Evolutionary conservation across 192 early-diverging fungal species (phyloP), one percentile per base, ranked within the genome.

Genomic region (Coemansia sp.): DNA sequence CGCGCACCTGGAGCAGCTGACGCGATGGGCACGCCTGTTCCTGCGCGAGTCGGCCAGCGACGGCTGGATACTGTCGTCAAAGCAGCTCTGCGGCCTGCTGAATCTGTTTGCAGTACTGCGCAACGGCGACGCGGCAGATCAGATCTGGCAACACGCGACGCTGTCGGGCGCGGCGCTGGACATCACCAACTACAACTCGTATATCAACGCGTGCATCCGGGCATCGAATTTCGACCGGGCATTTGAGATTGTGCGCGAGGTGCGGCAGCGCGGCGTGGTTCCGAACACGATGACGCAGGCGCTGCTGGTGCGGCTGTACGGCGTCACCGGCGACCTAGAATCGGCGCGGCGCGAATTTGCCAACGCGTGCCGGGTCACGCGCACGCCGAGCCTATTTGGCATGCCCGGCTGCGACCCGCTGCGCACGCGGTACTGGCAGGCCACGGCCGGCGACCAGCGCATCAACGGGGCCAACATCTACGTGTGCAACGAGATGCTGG

Each of bases 111-210:
- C 61, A 0, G 29, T 51, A 0, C 27, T 15, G 5, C 5, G 31
- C 8, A 41, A 60, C 12, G 38, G 36, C 11, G 48, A 39, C 7
- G 57, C 60, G 4, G 61, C 53, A 10, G 52, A 60, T 21, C 45
- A 48, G 8, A 17, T 68, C 0, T 75, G 72, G 72, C 72, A 75
- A 49, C 52, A 60, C 12, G 57, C 58, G 27, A 51, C 62, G 45
- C 41, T 75, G 20, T 44, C 57, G 30, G 61, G 65, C 4, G 22
- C 61, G 40, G 21, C 50, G 14, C 30, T 49, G 29, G 61, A 75
- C 23, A 52, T 63, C 21, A 47, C 53, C 12, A 50, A 53, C 53
- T 68, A 57, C 31, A 67, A 75, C 40, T 20, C 53, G 23, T 68
- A 67, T 22, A 49, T 67, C 2, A 50, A 56, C 21, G 61, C 65